Base-by-base conservation (phyloP, 1,284 basidiomycete genomes). In the Abortiporus biennis region DNA sequence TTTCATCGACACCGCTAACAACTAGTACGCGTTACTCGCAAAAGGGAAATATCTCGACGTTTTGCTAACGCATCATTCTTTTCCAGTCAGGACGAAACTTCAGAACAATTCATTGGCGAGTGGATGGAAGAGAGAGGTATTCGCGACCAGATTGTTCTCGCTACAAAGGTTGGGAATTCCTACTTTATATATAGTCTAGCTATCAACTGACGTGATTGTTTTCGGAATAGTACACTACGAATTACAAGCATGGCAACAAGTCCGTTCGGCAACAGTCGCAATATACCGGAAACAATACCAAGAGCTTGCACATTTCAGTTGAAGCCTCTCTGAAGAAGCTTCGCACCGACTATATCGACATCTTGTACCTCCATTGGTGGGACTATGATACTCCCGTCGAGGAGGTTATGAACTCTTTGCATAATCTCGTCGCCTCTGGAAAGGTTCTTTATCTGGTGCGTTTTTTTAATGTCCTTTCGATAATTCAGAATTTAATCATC, bases 1-100 rank as follows among this genome's bases (percentile, higher is more conserved):
- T 50, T 75, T 76, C 41, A 74, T 79, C 44, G 75, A 78, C 46
- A 78, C 74, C 0, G 64, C 76, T 9, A 74, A 69, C 42, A 59
- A 53, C 45, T 74, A 76, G 72, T 67, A 48, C 30, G 68, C 54
- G 5, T 20, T 11, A 11, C 34, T 36, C n/a, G 12, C 22, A 15
- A 6, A 23, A 12, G 6, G 9, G 19, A 8, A 25, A 3, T n/a
- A 11, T 21, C 13, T 25, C 24, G 15, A 21, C n/a, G n/a, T n/a
- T 11, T 21, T 42, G 39, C 23, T n/a, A 4, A n/a, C 19, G n/a
- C 23, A 25, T 31, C 34, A 23, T 2, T 1, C 12, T 27, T 25
- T 31, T 13, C 15, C 31, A 51, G 49, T 30, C 49, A 51, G 30
- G 42, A 51, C 30, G 47, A 48, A 32, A 38, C 46, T 21, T 50